Conservation (phyloP, 2,329 filamentous ascomycete species). For the Tolypocladium tropicale region DNA sequence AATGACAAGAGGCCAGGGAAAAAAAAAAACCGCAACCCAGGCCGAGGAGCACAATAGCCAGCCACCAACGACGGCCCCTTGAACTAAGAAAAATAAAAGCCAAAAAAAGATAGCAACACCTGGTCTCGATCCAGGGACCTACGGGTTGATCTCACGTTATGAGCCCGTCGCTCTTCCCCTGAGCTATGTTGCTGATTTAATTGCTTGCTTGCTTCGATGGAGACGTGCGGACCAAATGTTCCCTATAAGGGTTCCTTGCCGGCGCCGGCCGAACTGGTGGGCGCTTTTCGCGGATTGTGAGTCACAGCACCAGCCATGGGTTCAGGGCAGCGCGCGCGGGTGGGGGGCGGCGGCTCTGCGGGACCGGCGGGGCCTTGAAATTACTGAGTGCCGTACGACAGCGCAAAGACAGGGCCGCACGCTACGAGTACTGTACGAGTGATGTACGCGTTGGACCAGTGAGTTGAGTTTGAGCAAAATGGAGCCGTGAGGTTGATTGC, state of each 20-base stretch:
- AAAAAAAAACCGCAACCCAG: background rate
- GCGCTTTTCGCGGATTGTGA: background rate
- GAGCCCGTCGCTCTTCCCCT: conserved; percentile 20
- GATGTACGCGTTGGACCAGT: too few relatives aligned
- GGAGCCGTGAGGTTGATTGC: conserved; percentile 4
- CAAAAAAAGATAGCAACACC: conserved; percentile 12
- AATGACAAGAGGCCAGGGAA: background rate
- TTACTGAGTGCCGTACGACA: too few relatives aligned
- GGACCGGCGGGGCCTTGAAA: background rate
- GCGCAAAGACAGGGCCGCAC: too few relatives aligned
- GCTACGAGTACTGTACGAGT: too few relatives aligned
- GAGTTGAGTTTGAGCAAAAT: background rate
- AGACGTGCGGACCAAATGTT: background rate
- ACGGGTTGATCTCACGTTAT: conserved; percentile 13
- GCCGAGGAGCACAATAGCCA: too few relatives aligned
- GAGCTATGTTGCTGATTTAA: conserved; percentile 12
- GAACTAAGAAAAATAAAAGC: background rate
- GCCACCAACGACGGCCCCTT: background rate
- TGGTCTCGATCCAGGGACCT: conserved; percentile 18
- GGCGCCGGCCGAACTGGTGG: background rate
- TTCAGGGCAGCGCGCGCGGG: background rate
- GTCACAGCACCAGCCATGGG: background rate
- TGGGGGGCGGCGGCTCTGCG: background rate
- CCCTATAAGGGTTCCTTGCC: background rate
- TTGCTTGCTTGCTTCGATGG: background rate